Conservation (phyloP, 495 filamentous ascomycete species). For the Astrothelium macrocarpum region DNA sequence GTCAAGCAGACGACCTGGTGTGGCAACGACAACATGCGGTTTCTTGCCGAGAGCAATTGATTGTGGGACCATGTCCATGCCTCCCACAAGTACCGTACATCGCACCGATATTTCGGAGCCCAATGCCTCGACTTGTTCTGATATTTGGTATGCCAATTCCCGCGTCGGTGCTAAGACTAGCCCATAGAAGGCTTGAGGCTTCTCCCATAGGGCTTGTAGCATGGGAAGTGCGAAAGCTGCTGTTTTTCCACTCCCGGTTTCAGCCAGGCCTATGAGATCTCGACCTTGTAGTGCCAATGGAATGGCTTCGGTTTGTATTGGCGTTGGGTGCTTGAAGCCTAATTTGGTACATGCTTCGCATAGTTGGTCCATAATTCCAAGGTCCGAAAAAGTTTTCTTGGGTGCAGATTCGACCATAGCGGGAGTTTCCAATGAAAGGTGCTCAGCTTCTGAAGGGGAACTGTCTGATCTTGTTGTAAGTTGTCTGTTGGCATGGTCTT, state of each 20-base stretch:
- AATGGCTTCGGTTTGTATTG: constrained; percentile 37
- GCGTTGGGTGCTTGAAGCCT: constrained; percentile 65
- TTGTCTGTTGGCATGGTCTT: constrained; percentile 12
- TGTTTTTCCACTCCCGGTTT: constrained; percentile 91
- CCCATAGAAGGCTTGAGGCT: constrained; percentile 64
- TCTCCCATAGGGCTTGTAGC: constrained; percentile 63
- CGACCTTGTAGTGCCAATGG: constrained; percentile 71
- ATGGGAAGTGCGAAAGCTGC: constrained; percentile 88
- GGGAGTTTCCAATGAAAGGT: background rate
- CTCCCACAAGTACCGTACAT: constrained; percentile 73
- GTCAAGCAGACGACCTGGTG: constrained; percentile 81
- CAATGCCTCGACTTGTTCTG: constrained; percentile 70
- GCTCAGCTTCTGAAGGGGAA: constrained; percentile 6
- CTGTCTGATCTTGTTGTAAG: background rate
- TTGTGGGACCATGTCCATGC: constrained; percentile 91
- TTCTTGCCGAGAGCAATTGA: constrained; percentile 81
- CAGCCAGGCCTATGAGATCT: constrained; percentile 86
- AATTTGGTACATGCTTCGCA: constrained; percentile 76
- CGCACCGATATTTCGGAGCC: constrained; percentile 74
- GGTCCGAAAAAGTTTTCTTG: constrained; percentile 62
- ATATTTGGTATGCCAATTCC: constrained; percentile 86
- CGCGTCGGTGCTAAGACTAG: constrained; percentile 85
- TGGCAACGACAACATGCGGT: constrained; percentile 81
- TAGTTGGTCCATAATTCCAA: constrained; percentile 79
- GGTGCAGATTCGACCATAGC: constrained; percentile 1